Percentiles rank a stretch among this genome's conserved stretches.
Evolutionary conservation across 441 rosid genomes (phyloP).

Genomic region (Jatropha multifida): DNA sequence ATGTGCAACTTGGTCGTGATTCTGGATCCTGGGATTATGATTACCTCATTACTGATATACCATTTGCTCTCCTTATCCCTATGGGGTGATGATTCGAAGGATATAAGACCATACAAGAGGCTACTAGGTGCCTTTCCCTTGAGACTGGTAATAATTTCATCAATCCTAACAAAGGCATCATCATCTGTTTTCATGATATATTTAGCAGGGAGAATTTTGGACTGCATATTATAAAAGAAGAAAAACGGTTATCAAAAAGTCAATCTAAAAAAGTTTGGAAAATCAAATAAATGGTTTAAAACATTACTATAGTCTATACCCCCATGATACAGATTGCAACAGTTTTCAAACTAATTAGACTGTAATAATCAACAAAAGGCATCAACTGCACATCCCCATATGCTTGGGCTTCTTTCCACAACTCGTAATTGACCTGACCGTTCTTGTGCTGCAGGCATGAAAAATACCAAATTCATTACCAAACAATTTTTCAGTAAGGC

Average conservation of each 20-base stretch:
- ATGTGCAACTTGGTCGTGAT: neutral
- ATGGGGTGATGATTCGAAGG: constrained; percentile 73
- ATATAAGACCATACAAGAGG: neutral
- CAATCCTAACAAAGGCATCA: constrained; percentile 85
- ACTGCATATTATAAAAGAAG: constrained; percentile 44
- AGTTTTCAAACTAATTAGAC: constrained; percentile 80
- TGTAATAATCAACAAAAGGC: constrained; percentile 93
- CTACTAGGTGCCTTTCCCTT: too few relatives aligned
- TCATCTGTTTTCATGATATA: constrained; percentile 93
- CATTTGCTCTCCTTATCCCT: constrained; percentile 81
- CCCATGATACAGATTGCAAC: constrained; percentile 84
- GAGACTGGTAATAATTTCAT: constrained; percentile 38
- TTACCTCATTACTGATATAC: constrained; percentile 75
- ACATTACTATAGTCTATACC: constrained; percentile 39
- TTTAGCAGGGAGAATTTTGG: constrained; percentile 72
- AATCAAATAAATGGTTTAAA: neutral
- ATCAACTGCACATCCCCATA: constrained; percentile 85
- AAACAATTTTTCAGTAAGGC: constrained; percentile 12
- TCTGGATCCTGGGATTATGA: constrained; percentile 12
- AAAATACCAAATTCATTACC: constrained; percentile 17
- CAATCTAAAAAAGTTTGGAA: neutral
- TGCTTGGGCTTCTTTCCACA: constrained; percentile 88
- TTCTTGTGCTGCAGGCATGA: constrained; percentile 59
- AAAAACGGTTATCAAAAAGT: neutral
- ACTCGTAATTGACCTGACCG: constrained; percentile 65